Percentiles rank a stretch among this genome's conserved stretches.
Evolutionary conservation across 78 protist genomes (phyloP).

Genomic region (Acrasis kona): DNA sequence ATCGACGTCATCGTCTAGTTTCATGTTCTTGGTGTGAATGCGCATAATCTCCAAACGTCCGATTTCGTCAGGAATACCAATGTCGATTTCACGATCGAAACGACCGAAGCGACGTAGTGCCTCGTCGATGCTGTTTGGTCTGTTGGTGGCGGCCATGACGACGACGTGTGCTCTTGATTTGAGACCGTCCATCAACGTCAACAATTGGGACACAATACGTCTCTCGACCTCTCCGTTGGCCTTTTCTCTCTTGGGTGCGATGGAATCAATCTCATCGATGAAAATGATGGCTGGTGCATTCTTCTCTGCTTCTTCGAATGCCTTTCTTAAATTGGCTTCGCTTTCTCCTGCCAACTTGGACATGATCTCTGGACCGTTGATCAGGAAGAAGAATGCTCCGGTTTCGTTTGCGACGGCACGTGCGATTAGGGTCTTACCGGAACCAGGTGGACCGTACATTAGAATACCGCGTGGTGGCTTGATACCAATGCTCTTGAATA

Average conservation of each 20-base stretch:
- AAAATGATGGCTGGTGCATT: constrained; percentile 98
- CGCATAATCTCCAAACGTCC: constrained; percentile 96
- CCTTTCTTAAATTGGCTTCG: constrained; percentile 95
- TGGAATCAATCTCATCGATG: constrained; percentile 99
- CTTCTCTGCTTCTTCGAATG: constrained; percentile 99
- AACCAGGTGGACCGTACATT: constrained; percentile 99
- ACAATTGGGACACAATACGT: constrained; percentile 98
- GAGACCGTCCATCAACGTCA: constrained; percentile 99
- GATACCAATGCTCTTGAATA: constrained; percentile 93
- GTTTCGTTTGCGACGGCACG: constrained; percentile 99
- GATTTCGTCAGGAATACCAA: constrained; percentile 98
- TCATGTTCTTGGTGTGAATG: constrained; percentile 99
- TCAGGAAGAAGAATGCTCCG: constrained; percentile 99
- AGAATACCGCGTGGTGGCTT: constrained; percentile 96
- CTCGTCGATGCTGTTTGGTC: constrained; percentile 99
- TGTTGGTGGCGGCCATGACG: constrained; percentile 99
- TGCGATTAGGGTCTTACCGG: constrained; percentile 99
- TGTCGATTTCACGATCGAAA: constrained; percentile 99
- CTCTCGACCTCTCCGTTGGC: constrained; percentile 99
- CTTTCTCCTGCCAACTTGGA: constrained; percentile 99
- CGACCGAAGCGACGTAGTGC: constrained; percentile 99
- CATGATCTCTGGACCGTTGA: constrained; percentile 99
- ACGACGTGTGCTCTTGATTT: constrained; percentile 94
- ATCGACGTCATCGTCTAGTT: constrained; percentile 96
- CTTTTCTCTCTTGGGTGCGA: constrained; percentile 99